Percentiles rank a stretch among this genome's conserved stretches.
Conservation (phyloP, 441 rosid genomes). For the Melianthus villosus region DNA sequence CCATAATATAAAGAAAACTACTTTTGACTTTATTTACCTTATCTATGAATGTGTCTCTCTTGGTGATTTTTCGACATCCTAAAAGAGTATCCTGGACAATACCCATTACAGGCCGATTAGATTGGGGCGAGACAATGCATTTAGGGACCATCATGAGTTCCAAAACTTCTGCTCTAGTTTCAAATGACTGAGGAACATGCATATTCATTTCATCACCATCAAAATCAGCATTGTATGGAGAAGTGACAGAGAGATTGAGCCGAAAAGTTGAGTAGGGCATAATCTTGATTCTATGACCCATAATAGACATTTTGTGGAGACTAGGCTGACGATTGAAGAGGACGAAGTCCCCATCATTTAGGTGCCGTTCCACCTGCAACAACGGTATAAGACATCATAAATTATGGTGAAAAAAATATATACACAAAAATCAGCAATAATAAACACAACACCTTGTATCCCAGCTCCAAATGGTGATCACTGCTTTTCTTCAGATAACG, state of each 20-base stretch:
- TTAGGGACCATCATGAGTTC: slow-evolving; percentile 99
- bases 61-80: slow-evolving; percentile 96
- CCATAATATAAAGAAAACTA: background rate
- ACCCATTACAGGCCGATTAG: slow-evolving; percentile 98
- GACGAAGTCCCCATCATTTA: slow-evolving; percentile 87
- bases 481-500: slow-evolving; percentile 97
- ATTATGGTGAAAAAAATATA: background rate
- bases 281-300: slow-evolving; percentile 95
- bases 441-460: slow-evolving; percentile 48
- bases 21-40: slow-evolving; percentile 37
- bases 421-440: background rate
- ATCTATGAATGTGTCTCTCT: slow-evolving; percentile 95
- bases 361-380: slow-evolving; percentile 88
- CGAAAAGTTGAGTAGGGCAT: slow-evolving; percentile 99
- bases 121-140: slow-evolving; percentile 92
- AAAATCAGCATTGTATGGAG: slow-evolving; percentile 99
- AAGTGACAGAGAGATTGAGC: slow-evolving; percentile 81
- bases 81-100: slow-evolving; percentile 95
- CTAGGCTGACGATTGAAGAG: slow-evolving; percentile 97
- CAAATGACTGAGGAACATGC: slow-evolving; percentile 94
- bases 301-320: slow-evolving; percentile 97
- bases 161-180: slow-evolving; percentile 87
- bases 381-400: slow-evolving; percentile 10
- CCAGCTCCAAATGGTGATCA: slow-evolving; percentile 97
- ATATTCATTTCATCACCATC: slow-evolving; percentile 99